Base-by-base conservation (phyloP, 2,329 filamentous ascomycete genomes). In the Apiospora marii region DNA sequence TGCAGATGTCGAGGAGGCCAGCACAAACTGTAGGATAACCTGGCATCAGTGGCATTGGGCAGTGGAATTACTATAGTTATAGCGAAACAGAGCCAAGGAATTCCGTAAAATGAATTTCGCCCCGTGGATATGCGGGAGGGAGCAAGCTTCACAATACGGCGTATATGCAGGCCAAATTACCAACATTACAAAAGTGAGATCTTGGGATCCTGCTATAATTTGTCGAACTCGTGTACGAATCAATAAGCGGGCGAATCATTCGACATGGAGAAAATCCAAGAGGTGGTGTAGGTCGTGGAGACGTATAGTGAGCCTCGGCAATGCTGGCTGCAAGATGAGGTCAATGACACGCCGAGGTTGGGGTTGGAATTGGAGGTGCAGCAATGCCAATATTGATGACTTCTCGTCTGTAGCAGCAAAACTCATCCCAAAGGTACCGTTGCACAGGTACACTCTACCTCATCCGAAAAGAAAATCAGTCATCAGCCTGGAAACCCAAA, bases 381-480 rank as follows among this genome's bases (percentile, higher is more conserved):
- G 37, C 30, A 37, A 13, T 8, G 30, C 19, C 30, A n/a, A 12
- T 4, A 3, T n/a, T 0, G 30, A 0, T 2, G 8, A 4, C 3
- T n/a, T 7, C 22, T 12, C 19, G 0, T 48, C 19, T 48, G 19
- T 10, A n/a, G 2, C 2, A 12, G 34, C 5, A 30, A 8, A 30
- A 19, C 19, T 34, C 51, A 13, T 61, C 53, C 53, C 53, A 14
- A 61, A 53, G 7, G 53, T 22, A 6, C 4, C 8, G 19, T 22
- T 37, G 14, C 2, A 16, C 7, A 37, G 53, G 7, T 30, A 37
- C 30, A 37, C 53, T 22, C 16, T 41, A 64, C n/a, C 22, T 64
- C 34, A 41, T 64, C 34, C n/a, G 34, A 64, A 64, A 51, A n/a
- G 27, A 64, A 24, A 19, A 41, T n/a, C 58, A 64, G 58, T 41